Conservation (phyloP, 768 basidiomycete genomes). For the Amanita muscaria region DNA sequence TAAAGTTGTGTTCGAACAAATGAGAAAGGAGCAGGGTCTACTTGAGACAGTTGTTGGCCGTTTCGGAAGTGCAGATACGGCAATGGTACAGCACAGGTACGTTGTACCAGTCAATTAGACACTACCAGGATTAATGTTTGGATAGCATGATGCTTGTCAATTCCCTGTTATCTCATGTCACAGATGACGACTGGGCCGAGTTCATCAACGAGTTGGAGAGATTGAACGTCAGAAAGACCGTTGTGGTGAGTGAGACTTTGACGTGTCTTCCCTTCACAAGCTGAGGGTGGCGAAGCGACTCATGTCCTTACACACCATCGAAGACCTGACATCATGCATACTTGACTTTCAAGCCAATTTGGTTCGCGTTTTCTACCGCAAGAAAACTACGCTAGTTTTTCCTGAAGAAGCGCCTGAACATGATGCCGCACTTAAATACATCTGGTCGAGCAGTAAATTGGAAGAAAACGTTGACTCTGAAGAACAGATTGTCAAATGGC, state of each 20-base stretch:
- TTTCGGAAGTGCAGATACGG: slow-evolving; percentile 74
- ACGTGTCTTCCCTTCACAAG: not conserved
- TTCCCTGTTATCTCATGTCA: slow-evolving; percentile 73
- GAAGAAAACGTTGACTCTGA: slow-evolving; percentile 41
- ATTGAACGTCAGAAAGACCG: slow-evolving; percentile 72
- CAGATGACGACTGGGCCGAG: slow-evolving; percentile 68
- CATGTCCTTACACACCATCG: slow-evolving; percentile 74
- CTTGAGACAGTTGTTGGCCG: slow-evolving; percentile 78
- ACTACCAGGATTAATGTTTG: slow-evolving; percentile 9
- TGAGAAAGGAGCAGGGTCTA: slow-evolving; percentile 61
- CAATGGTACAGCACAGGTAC: slow-evolving; percentile 77
- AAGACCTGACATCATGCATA: slow-evolving; percentile 76
- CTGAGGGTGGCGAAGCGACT: slow-evolving; percentile 42
- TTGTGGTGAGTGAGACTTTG: slow-evolving; percentile 51
- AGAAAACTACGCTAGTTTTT: slow-evolving; percentile 73
- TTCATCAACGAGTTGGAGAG: slow-evolving; percentile 69
- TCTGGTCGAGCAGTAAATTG: slow-evolving; percentile 61
- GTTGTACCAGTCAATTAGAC: slow-evolving; percentile 4
- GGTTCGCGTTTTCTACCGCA: slow-evolving; percentile 67
- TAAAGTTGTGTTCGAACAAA: slow-evolving; percentile 71
- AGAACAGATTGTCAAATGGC: slow-evolving; percentile 57
- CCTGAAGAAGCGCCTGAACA: slow-evolving; percentile 55
- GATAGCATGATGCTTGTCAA: slow-evolving; percentile 84
- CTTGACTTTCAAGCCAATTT: slow-evolving; percentile 86
- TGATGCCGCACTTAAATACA: slow-evolving; percentile 44